Percentiles rank a stretch among this genome's conserved stretches.
These are phyloP conservation scores for Tylopilus balloui DNA, from an alignment of 768 basidiomycete species.

Conservation along the genomic window DNA sequence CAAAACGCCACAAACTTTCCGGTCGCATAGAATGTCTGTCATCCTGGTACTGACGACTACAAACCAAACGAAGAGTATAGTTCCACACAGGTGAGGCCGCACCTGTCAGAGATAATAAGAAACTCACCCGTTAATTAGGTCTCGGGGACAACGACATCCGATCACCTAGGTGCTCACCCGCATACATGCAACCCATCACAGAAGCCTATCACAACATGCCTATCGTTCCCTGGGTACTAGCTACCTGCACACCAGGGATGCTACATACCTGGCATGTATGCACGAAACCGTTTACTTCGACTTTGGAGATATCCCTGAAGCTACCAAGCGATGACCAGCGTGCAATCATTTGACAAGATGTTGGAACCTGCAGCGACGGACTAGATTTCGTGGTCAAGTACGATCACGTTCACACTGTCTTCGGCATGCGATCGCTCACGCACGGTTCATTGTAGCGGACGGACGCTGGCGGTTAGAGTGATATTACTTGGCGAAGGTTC, in stretches of 20 bases:
- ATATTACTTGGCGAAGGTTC: constrained; percentile 62
- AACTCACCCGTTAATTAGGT: constrained; percentile 27
- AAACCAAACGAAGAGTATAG: background rate
- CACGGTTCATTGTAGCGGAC: constrained; percentile 10
- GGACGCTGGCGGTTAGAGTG: constrained; percentile 64
- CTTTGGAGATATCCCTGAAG: constrained; percentile 75
- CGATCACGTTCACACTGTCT: constrained; percentile 20
- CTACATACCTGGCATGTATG: constrained; percentile 68
- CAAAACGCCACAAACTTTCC: constrained; percentile 37
- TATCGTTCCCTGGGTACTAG: constrained; percentile 68
- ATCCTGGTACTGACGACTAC: background rate
- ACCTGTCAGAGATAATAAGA: background rate
- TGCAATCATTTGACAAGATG: constrained; percentile 52
- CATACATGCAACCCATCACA: constrained; percentile 65
- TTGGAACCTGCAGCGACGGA: constrained; percentile 71
- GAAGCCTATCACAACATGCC: constrained; percentile 53
- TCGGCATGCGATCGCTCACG: background rate
- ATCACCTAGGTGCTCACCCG: constrained; percentile 54
- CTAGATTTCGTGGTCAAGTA: constrained; percentile 81
- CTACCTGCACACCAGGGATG: constrained; percentile 78
- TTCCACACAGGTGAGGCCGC: constrained; percentile 32
- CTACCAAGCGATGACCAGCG: constrained; percentile 63
- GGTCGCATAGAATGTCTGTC: constrained; percentile 60
- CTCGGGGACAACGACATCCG: constrained; percentile 72
- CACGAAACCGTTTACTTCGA: constrained; percentile 75